Conservation (phyloP, 768 basidiomycete species). For the Crucibulum laeve region DNA sequence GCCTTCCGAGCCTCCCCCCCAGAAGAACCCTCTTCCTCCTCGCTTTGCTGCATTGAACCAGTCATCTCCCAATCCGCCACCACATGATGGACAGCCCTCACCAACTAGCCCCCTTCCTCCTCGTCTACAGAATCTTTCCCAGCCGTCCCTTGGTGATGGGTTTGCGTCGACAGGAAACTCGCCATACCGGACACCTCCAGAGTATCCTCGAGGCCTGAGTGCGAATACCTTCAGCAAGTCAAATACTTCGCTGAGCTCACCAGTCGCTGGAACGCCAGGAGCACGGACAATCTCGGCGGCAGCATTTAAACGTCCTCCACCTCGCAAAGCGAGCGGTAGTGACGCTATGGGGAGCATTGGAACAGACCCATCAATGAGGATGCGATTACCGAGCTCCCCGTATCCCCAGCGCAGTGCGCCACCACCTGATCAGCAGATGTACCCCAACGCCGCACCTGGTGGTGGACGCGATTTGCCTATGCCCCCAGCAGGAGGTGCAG, state of each 20-base stretch:
- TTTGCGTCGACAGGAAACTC: slow-evolving; percentile 9
- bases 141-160: slow-evolving; percentile 1
- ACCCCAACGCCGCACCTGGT: slow-evolving; percentile 1
- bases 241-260: slow-evolving; percentile 19
- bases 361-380: slow-evolving; percentile 32
- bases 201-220: slow-evolving; percentile 32
- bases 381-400: slow-evolving; percentile 44
- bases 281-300: slow-evolving; percentile 70
- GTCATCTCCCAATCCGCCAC: too few species aligned
- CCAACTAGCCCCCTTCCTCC: too few species aligned
- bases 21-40: neutral
- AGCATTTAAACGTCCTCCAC: slow-evolving; percentile 59
- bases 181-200: slow-evolving; percentile 42
- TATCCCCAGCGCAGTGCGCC: slow-evolving; percentile 19
- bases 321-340: slow-evolving; percentile 8
- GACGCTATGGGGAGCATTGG: slow-evolving; percentile 20
- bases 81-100: too few species aligned
- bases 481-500: slow-evolving; percentile 19
- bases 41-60: too few species aligned
- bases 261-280: slow-evolving; percentile 18
- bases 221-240: slow-evolving; percentile 11
- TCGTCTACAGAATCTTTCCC: slow-evolving; percentile 1
- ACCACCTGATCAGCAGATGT: slow-evolving; percentile 3
- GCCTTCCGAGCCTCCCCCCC: neutral
- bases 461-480: slow-evolving; percentile 7